Conservation (phyloP, 805 yeast genomes). For the Ogataea paraovalis region DNA sequence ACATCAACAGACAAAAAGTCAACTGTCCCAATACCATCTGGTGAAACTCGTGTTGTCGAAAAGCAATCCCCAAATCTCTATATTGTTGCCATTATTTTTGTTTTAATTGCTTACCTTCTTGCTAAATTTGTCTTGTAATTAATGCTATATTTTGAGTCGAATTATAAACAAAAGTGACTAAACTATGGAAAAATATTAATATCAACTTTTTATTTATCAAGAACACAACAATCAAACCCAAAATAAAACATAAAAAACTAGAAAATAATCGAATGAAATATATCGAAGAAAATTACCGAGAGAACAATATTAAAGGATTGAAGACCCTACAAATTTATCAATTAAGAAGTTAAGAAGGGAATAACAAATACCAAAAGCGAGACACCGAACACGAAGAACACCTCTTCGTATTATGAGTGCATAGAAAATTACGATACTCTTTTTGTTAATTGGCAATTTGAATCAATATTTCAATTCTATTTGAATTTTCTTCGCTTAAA, state of each 20-base stretch:
- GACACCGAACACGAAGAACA: too few species aligned
- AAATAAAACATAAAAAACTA: not conserved
- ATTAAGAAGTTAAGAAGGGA: too few species aligned
- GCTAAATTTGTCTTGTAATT: conserved; percentile 12
- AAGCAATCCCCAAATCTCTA: conserved; percentile 9
- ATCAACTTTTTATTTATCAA: not conserved
- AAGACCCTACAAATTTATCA: too few species aligned
- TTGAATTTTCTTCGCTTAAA: too few species aligned
- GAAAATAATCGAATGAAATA: not conserved
- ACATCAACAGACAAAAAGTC: not conserved
- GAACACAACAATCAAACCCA: not conserved
- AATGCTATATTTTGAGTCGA: not conserved
- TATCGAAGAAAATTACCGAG: not conserved
- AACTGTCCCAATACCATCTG: not conserved
- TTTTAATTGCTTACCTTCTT: conserved; percentile 19
- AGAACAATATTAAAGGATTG: too few species aligned
- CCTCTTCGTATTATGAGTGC: too few species aligned
- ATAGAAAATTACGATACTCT: too few species aligned
- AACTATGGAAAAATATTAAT: not conserved
- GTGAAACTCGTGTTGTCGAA: not conserved
- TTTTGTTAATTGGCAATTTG: too few species aligned
- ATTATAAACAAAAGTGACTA: not conserved
- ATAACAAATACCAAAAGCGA: too few species aligned
- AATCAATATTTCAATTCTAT: too few species aligned
- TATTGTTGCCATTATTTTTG: conserved; percentile 16